Evolutionary conservation across 768 basidiomycete genomes (phyloP).

Genomic region (Boletus tomentosulus): DNA sequence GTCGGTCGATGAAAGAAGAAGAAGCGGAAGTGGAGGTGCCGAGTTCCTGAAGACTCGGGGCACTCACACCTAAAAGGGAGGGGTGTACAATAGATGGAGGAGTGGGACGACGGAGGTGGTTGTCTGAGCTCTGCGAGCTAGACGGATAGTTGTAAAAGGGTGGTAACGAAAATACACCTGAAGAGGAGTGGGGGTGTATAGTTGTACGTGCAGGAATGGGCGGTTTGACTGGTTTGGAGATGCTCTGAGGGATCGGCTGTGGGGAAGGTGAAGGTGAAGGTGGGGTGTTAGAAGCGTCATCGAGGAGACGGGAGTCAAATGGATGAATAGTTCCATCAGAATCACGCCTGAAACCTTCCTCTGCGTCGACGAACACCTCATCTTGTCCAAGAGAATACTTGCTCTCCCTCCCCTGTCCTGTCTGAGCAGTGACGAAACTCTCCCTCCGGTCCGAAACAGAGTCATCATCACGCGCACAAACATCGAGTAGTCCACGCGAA

Average conservation of each 20-base stretch:
- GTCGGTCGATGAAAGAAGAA: conserved; percentile 49
- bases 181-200: conserved; percentile 14
- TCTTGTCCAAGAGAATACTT: conserved; percentile 28
- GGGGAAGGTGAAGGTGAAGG: neutral
- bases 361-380: conserved; percentile 27
- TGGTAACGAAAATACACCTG: conserved; percentile 19
- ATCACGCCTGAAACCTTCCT: conserved; percentile 21
- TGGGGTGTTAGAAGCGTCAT: conserved; percentile 9
- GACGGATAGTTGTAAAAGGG: conserved; percentile 23
- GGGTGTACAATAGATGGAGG: conserved; percentile 5
- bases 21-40: conserved; percentile 33
- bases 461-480: conserved; percentile 35
- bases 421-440: conserved; percentile 51
- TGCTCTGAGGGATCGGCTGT: neutral
- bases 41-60: conserved; percentile 28
- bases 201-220: conserved; percentile 17
- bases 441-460: conserved; percentile 49
- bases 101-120: conserved; percentile 15
- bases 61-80: conserved; percentile 10
- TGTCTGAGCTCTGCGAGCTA: conserved; percentile 16
- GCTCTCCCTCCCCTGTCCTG: conserved; percentile 27
- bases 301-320: conserved; percentile 16
- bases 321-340: conserved; percentile 21
- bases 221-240: conserved; percentile 12
- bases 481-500: conserved; percentile 21